Evolutionary conservation across 2,329 filamentous ascomycete species (phyloP), one percentile per base, ranked within the genome.

Genomic region (Aureobasidium pullulans): DNA sequence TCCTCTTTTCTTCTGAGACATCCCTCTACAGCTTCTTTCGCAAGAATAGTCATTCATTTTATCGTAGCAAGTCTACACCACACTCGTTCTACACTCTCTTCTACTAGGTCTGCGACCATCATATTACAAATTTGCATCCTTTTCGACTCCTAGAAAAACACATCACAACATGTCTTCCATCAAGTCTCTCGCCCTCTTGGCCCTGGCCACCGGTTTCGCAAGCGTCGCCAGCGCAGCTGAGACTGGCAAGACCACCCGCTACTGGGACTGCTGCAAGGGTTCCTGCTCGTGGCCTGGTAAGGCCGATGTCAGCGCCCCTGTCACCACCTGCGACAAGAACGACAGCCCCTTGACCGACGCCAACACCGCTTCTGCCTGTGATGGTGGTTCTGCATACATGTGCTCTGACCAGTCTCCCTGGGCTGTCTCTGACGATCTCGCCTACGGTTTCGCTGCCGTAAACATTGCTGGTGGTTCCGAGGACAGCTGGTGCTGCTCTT

Each of bases 261-360:
- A 73, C 65, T 73, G 82, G 80, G 85, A 88, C 70, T 88, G 86
- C 76, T 88, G 85, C 75, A 89, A 89, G 76, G 81, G 84, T 28
- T 85, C 83, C 19, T 88, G 85, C 69, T 77, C 77, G 3, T 79
- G 84, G 84, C 69, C 76, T 11, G 77, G 71, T 57, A 87, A 87
- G 70, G 82, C 80, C 13, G 62, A 75, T 42, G 77, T 84, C 69
- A 73, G 71, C 60, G 67, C 69, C 52, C 79, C 82, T 13, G 79
- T 84, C 37, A 71, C 72, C 16, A 80, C 80, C 37, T 86, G 84
- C 71, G 73, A 80, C 67, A 76, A 74, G 63, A 73, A 78, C 64
- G 80, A 85, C 73, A 76, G 78, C 60, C 80, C 79, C 4, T 71
- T 87, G 49, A 74, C 73, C 19, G 76, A 82, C 66, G 69, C 75